phyloP scores from a whole-genome alignment of 148 eudicot species.

The Rhododendron williamsianum region DNA sequence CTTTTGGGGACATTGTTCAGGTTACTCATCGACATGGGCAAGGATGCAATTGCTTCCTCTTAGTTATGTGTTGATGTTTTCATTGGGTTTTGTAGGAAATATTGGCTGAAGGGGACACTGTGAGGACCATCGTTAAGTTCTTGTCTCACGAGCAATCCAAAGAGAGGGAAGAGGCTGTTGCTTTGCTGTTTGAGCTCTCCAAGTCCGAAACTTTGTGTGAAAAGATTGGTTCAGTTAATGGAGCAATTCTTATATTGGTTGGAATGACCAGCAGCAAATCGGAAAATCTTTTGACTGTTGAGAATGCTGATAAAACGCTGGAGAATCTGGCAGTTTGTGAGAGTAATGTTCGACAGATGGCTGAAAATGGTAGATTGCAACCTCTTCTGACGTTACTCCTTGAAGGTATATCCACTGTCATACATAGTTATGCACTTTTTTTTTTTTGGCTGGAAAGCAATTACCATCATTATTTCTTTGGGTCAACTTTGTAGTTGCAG shows the following conservation, averaged over 20 bases:
- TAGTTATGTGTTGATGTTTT: neutral
- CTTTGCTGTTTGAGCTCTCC: conserved; percentile 86
- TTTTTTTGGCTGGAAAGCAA: neutral
- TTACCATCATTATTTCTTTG: neutral
- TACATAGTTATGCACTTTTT: neutral
- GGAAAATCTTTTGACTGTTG: conserved; percentile 51
- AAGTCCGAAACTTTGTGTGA: conserved; percentile 61
- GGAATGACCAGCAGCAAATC: conserved; percentile 91
- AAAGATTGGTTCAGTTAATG: conserved; percentile 80
- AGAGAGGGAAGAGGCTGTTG: conserved; percentile 75
- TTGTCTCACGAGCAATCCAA: conserved; percentile 58
- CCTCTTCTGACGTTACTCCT: conserved; percentile 75
- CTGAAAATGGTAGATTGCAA: conserved; percentile 78
- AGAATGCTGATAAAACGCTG: conserved; percentile 70
- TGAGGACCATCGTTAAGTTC: conserved; percentile 67
- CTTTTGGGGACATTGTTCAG: neutral
- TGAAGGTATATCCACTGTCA: conserved; percentile 41
- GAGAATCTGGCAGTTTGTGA: conserved; percentile 69
- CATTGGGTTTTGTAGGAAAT: conserved; percentile 49
- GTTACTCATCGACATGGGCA: neutral
- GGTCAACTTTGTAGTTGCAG: neutral
- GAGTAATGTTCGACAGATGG: conserved; percentile 83
- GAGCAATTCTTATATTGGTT: conserved; percentile 80
- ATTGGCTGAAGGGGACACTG: conserved; percentile 76
- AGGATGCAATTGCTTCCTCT: conserved; percentile 9